A percentile compares a stretch with the other conserved stretches of the same genome.
These are phyloP conservation scores for Beauveria bassiana DNA, from an alignment of 2,329 filamentous ascomycete species.

Conservation along the genomic window DNA sequence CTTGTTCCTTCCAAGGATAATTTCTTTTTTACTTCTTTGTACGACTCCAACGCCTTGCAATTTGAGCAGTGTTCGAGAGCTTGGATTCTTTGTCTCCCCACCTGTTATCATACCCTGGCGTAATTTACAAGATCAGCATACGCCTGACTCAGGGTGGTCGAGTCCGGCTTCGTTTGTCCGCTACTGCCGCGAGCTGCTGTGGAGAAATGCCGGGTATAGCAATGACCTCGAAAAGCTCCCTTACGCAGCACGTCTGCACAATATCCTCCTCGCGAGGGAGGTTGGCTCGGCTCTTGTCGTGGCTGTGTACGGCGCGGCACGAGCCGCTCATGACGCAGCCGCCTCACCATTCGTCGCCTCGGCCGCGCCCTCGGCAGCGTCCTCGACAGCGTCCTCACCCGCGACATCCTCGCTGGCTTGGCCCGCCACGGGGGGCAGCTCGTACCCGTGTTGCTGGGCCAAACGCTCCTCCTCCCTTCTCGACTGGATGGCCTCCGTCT, in stretches of 20 bases:
- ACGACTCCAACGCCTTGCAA: neutral
- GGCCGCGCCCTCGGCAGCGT: neutral
- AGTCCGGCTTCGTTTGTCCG: neutral
- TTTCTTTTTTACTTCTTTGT: neutral
- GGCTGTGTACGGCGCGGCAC: neutral
- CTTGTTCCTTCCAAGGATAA: neutral
- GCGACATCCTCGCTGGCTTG: constrained; percentile 5
- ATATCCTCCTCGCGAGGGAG: neutral
- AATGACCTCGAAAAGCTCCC: neutral
- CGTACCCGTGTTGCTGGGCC: constrained; percentile 23
- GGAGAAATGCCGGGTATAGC: neutral
- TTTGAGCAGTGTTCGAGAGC: neutral
- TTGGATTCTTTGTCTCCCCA: neutral
- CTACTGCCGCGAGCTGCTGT: neutral
- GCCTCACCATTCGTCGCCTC: neutral
- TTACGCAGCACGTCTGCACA: neutral
- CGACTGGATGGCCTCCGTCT: constrained; percentile 71
- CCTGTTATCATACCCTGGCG: neutral
- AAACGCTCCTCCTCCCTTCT: constrained; percentile 71
- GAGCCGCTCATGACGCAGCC: constrained; percentile 3
- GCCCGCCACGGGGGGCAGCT: constrained; percentile 8
- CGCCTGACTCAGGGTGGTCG: no score
- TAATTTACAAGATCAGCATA: neutral
- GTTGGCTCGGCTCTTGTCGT: constrained; percentile 6
- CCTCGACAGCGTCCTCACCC: neutral